These are phyloP conservation scores for Fusarium sp. DNA, from an alignment of 2,329 filamentous ascomycete species.

Conservation along the genomic window DNA sequence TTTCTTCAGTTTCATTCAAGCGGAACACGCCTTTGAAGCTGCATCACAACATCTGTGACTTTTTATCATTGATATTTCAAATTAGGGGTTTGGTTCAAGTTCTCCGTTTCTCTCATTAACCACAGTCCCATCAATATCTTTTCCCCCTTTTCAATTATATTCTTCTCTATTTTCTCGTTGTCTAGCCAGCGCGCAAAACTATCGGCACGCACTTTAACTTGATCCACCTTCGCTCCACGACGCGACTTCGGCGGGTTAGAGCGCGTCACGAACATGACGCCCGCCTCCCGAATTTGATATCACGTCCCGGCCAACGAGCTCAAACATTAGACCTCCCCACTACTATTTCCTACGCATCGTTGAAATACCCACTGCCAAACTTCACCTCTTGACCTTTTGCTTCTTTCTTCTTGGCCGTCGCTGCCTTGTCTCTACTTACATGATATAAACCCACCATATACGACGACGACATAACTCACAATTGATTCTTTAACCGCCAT, in stretches of 20 bases:
- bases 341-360: conserved; percentile 13
- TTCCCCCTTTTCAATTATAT: background rate
- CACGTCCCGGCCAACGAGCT: conserved; percentile 38
- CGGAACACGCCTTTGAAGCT: conserved; percentile 18
- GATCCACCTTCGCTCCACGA: conserved; percentile 42
- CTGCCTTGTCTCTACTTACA: background rate
- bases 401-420: conserved; percentile 12
- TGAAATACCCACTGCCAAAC: conserved; percentile 19
- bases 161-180: conserved; percentile 10
- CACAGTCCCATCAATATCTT: background rate
- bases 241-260: conserved; percentile 44
- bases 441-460: background rate
- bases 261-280: conserved; percentile 54
- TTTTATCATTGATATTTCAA: background rate
- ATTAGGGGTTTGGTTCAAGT: background rate
- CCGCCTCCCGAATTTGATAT: conserved; percentile 49
- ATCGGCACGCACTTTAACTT: conserved; percentile 35
- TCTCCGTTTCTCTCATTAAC: background rate
- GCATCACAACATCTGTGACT: conserved; percentile 12
- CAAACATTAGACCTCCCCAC: conserved; percentile 30
- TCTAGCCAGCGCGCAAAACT: conserved; percentile 31
- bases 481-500: conserved; percentile 14
- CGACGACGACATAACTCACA: background rate
- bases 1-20: background rate
- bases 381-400: conserved; percentile 2